Base-by-base conservation (phyloP, 2,329 filamentous ascomycete genomes). In the Plenodomus lindquistii region DNA sequence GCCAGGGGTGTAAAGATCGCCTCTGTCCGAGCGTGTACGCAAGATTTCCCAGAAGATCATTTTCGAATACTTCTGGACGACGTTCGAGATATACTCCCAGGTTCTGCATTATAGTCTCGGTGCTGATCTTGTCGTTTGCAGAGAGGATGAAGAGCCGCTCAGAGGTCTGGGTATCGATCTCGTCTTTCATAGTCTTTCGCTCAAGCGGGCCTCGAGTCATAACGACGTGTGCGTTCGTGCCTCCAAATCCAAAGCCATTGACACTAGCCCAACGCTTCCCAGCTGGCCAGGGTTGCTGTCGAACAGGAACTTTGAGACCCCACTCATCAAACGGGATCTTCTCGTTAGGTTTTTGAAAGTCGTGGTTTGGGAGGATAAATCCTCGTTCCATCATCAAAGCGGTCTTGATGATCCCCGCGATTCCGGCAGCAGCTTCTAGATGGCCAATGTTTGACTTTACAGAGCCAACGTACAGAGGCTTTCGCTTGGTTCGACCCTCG, bases 221-320 rank as follows among this genome's bases (percentile, higher is more conserved):
- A 9, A 70, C 60, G 0, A 63, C 52, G 52, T 70, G 66, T 5
- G 59, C 64, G 36, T 66, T 76, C 1, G 75, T 71, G 4, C 75
- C 76, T 4, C 75, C 73, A 40, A 73, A 73, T 1, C 75, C 77
- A 50, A 80, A 81, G 15, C 73, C 73, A 46, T 78, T 79, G 1
- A 81, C 69, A 31, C 75, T 75, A 2, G 75, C 76, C 27, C 27
- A 31, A 1, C 35, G 9, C 4, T 55, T 41, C 16, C 5, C 22
- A 19, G 8, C 3, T 2, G 35, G 35, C 41, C 31, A 37, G n/a
- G 20, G 41, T 20, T 45, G 27, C 10, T 48, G 37, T 15, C 52
- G 15, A 1, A 36, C 16, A 2, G 54, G 42, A 9, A 60, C 50
- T 29, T 7, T 22, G 4, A 58, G 31, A 5, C 51, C 48, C 17